Conservation (phyloP, 345 rosid species). For the Syzygium grande region DNA sequence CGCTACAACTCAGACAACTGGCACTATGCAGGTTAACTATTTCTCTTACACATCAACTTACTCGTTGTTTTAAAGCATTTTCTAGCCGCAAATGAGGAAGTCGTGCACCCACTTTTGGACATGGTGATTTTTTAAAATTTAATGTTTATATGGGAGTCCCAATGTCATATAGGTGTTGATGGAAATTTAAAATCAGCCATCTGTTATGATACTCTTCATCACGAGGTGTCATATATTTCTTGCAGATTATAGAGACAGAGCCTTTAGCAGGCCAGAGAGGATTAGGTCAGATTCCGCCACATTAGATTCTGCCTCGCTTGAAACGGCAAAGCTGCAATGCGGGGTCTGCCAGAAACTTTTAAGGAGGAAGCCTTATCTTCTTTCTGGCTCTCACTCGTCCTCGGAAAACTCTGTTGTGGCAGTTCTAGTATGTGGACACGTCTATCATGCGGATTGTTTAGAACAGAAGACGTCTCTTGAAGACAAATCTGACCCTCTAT, state of each 20-base stretch:
- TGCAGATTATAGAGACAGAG: constrained; percentile 32
- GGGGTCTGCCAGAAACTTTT: constrained; percentile 46
- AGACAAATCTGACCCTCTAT: constrained; percentile 41
- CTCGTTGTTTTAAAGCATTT: neutral
- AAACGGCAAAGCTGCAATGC: constrained; percentile 31
- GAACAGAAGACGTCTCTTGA: constrained; percentile 37
- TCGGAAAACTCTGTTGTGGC: constrained; percentile 41
- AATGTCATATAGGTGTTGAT: neutral
- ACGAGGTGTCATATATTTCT: neutral
- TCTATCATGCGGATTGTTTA: constrained; percentile 57
- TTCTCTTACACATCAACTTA: neutral
- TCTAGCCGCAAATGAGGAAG: neutral
- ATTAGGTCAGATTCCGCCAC: constrained; percentile 27
- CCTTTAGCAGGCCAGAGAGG: constrained; percentile 32
- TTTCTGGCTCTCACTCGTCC: constrained; percentile 21
- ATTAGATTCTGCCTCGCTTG: constrained; percentile 17
- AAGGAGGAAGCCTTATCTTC: constrained; percentile 36
- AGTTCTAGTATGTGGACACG: constrained; percentile 58
- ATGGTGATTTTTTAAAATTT: neutral
- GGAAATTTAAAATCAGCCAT: neutral
- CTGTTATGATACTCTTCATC: neutral
- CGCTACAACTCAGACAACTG: constrained; percentile 20
- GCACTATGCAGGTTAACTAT: constrained; percentile 20
- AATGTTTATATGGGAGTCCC: neutral
- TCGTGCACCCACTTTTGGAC: neutral